Evolutionary conservation across 768 basidiomycete genomes (phyloP).

Genomic region (Leccinum uliginosum): DNA sequence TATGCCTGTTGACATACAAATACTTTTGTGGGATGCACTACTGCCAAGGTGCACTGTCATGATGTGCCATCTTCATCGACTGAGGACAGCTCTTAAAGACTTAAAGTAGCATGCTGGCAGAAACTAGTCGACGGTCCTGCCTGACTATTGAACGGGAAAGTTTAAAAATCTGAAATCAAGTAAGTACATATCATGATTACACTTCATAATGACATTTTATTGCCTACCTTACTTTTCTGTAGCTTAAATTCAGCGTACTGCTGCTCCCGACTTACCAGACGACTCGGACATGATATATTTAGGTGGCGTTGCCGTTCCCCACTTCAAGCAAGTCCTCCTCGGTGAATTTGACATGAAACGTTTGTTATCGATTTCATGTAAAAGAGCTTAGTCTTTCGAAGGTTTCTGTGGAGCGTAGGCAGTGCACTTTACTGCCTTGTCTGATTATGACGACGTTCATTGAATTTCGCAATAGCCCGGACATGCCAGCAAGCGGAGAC

Average conservation of each 20-base stretch:
- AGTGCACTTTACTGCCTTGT: neutral
- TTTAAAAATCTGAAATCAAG: too few species aligned
- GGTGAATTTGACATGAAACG: neutral
- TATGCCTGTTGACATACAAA: conserved; percentile 1
- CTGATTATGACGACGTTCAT: too few species aligned
- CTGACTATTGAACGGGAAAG: too few species aligned
- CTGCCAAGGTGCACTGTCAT: neutral
- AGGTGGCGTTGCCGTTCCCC: too few species aligned
- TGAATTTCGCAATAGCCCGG: too few species aligned
- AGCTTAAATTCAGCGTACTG: neutral
- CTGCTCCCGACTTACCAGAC: too few species aligned
- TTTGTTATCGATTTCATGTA: neutral
- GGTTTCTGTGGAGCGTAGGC: neutral
- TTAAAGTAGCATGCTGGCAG: too few species aligned
- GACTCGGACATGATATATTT: too few species aligned
- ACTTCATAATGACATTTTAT: too few species aligned
- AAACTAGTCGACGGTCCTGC: neutral
- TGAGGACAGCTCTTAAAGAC: conserved; percentile 1
- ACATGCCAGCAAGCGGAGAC: neutral
- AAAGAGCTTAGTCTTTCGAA: neutral
- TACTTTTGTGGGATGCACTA: neutral
- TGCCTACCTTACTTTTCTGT: too few species aligned
- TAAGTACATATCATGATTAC: too few species aligned
- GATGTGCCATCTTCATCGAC: conserved; percentile 1
- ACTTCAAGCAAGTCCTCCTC: too few species aligned